A percentile compares a stretch with the other conserved stretches of the same genome.
Evolutionary conservation across 2,329 filamentous ascomycete species (phyloP).

Genomic region (Colletotrichum euphorbiae): DNA sequence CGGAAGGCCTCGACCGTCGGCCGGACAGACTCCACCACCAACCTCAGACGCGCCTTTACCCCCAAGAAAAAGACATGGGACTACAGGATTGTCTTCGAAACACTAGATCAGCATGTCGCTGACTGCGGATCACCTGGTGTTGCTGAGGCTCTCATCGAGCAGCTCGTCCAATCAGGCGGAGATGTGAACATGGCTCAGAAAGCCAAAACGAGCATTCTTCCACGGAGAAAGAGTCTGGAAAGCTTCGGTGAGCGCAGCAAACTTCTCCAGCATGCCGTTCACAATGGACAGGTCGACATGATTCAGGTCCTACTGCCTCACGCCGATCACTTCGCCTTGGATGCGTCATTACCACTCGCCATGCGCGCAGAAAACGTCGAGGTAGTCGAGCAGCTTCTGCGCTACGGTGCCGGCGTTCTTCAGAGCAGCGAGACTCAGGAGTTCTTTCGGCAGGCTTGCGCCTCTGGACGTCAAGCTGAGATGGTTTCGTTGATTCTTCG

Average conservation of each 20-base stretch:
- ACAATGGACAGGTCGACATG: conserved; percentile 63
- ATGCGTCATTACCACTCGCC: conserved; percentile 62
- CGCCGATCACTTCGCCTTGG: conserved; percentile 62
- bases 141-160: conserved; percentile 66
- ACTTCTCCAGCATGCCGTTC: conserved; percentile 63
- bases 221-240: conserved; percentile 62
- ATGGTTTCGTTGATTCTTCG: conserved; percentile 62
- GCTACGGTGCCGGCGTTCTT: conserved; percentile 58
- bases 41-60: conserved; percentile 56
- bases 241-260: conserved; percentile 60
- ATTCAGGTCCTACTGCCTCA: conserved; percentile 65
- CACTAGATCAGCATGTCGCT: conserved; percentile 61
- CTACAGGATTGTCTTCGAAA: conserved; percentile 63
- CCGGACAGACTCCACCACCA: conserved; percentile 46
- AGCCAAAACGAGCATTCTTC: conserved; percentile 60
- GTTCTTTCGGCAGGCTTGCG: conserved; percentile 64
- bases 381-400: conserved; percentile 61
- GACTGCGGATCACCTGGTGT: conserved; percentile 64
- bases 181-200: conserved; percentile 61
- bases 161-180: conserved; percentile 61
- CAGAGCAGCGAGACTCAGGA: conserved; percentile 60
- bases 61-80: conserved; percentile 65
- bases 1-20: conserved; percentile 50
- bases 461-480: conserved; percentile 56
- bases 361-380: conserved; percentile 56